Conservation (phyloP, 1,139 yeast species). For the Saccharomyces hybrid region DNA sequence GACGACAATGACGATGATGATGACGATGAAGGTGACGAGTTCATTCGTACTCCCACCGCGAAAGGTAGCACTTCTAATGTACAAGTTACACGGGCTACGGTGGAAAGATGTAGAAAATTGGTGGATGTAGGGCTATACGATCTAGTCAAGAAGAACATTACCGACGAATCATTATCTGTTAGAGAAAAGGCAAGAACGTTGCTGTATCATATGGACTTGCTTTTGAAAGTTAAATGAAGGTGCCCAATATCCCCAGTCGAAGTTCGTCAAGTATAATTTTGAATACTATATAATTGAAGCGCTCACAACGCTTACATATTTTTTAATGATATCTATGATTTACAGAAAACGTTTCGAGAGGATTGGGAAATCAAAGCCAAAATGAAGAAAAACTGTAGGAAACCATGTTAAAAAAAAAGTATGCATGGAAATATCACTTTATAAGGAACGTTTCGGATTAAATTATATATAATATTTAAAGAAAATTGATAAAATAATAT, state of each 20-base stretch:
- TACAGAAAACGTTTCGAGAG: neutral
- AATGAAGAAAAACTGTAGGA: neutral
- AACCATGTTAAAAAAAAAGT: neutral
- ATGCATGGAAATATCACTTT: neutral
- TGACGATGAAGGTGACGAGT: slow-evolving; percentile 19
- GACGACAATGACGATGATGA: slow-evolving; percentile 19
- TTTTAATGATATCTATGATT: neutral
- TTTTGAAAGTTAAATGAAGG: slow-evolving; percentile 15
- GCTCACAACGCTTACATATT: neutral
- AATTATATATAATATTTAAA: neutral
- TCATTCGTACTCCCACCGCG: slow-evolving; percentile 12
- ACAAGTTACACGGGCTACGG: slow-evolving; percentile 16
- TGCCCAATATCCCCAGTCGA: neutral
- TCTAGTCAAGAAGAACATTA: slow-evolving; percentile 24
- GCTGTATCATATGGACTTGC: slow-evolving; percentile 28
- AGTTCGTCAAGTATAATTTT: neutral
- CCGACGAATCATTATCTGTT: slow-evolving; percentile 26
- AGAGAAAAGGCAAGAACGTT: slow-evolving; percentile 30
- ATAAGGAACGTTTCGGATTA: slow-evolving; percentile 1
- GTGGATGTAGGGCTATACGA: slow-evolving; percentile 26
- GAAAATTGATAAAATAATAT: slow-evolving; percentile 8
- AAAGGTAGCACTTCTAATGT: slow-evolving; percentile 7
- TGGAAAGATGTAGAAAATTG: slow-evolving; percentile 25
- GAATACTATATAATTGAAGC: neutral
- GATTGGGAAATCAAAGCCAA: no score